phyloP scores from a whole-genome alignment of 805 yeast species.

The Saccharomycopsis javanensis region DNA sequence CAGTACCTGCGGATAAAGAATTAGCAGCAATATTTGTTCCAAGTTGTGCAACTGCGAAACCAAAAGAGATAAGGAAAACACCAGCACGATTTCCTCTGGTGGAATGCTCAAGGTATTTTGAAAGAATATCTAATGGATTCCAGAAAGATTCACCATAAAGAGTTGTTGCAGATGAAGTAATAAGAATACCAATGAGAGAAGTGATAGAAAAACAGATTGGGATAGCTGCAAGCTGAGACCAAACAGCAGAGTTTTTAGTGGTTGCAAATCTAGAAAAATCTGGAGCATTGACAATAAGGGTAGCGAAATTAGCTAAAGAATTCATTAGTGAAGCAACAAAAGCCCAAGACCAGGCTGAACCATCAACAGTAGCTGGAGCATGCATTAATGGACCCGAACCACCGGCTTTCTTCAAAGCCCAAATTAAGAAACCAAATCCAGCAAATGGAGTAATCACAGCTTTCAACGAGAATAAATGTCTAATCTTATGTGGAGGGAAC shows the following conservation, averaged over 20 bases:
- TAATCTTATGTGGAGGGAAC: conserved; percentile 71
- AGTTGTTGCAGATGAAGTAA: conserved; percentile 65
- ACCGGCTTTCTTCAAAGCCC: conserved; percentile 74
- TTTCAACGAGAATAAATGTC: conserved; percentile 78
- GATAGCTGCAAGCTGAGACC: conserved; percentile 54
- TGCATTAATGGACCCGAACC: conserved; percentile 70
- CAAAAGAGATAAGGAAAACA: conserved; percentile 62
- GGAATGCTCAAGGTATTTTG: conserved; percentile 46
- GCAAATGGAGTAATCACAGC: conserved; percentile 74
- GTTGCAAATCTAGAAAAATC: conserved; percentile 81
- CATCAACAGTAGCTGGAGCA: conserved; percentile 42
- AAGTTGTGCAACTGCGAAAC: conserved; percentile 65
- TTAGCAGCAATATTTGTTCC: conserved; percentile 72
- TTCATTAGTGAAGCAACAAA: conserved; percentile 72
- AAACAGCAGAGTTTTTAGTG: conserved; percentile 39
- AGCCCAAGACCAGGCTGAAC: conserved; percentile 71
- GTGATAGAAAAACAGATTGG: conserved; percentile 75
- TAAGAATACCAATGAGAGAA: conserved; percentile 75
- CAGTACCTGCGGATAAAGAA: conserved; percentile 64
- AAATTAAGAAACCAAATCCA: conserved; percentile 70
- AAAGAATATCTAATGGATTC: conserved; percentile 76
- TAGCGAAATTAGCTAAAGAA: conserved; percentile 76
- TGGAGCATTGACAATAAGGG: conserved; percentile 81
- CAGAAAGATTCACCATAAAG: conserved; percentile 65
- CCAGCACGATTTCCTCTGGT: conserved; percentile 64